phyloP scores from a whole-genome alignment of 257 asterid species.

The Schizonepeta tenuifolia region DNA sequence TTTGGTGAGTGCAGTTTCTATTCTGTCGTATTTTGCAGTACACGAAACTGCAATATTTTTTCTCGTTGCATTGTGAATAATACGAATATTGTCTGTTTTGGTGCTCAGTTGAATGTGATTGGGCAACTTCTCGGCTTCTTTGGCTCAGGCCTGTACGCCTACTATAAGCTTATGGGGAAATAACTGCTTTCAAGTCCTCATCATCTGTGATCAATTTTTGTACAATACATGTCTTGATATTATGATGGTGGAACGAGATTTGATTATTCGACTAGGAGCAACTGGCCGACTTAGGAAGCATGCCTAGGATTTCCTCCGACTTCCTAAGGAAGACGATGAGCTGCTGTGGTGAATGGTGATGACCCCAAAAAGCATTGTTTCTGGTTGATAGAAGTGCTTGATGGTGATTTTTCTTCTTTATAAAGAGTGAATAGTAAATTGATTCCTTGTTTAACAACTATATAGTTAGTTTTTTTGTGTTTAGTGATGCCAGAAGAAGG shows the following conservation, averaged over 20 bases:
- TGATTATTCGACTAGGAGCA: not conserved
- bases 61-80: not conserved
- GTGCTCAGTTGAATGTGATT: slow-evolving; percentile 79
- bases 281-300: not conserved
- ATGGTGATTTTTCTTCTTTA: slow-evolving; percentile 10
- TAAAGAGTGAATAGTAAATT: not conserved
- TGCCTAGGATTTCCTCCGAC: not conserved
- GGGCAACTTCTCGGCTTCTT: slow-evolving; percentile 91
- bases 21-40: slow-evolving; percentile 6
- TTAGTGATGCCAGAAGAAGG: not conserved
- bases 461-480: not conserved
- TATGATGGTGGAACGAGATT: not conserved
- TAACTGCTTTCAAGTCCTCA: slow-evolving; percentile 37
- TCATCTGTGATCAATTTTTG: slow-evolving; percentile 16
- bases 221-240: not conserved
- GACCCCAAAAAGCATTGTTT: slow-evolving; percentile 17
- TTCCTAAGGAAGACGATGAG: slow-evolving; percentile 4
- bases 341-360: slow-evolving; percentile 45
- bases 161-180: slow-evolving; percentile 79
- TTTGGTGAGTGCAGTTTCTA: slow-evolving; percentile 55
- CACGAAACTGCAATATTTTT: not conserved
- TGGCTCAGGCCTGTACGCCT: slow-evolving; percentile 93
- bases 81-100: slow-evolving; percentile 24
- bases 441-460: not conserved
- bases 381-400: slow-evolving; percentile 32